Evolutionary conservation across 2,329 filamentous ascomycete species (phyloP).

Genomic region (Aschersonia sp.): DNA sequence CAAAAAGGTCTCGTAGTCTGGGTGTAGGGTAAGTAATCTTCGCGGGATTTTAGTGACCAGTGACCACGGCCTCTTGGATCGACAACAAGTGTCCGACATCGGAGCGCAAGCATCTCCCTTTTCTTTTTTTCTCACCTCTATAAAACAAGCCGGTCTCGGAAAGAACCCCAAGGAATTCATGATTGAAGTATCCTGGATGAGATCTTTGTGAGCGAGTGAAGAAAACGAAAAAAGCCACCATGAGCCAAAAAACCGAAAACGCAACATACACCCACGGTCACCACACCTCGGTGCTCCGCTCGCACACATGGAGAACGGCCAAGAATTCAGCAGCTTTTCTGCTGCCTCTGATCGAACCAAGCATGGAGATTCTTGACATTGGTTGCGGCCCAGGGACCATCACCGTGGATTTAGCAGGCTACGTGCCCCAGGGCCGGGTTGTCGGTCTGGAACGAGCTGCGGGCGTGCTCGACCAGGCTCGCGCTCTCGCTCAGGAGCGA

Average conservation of each 20-base stretch:
- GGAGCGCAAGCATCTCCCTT: too few species aligned
- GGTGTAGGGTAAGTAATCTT: too few species aligned
- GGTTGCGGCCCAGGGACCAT: conserved; percentile 35
- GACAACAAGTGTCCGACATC: too few species aligned
- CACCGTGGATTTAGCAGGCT: conserved; percentile 23
- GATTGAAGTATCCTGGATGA: too few species aligned
- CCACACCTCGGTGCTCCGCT: conserved; percentile 20
- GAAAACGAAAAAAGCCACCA: background rate
- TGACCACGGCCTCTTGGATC: too few species aligned
- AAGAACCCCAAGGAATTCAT: too few species aligned
- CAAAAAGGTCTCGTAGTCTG: too few species aligned
- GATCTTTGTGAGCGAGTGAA: background rate
- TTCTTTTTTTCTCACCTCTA: too few species aligned
- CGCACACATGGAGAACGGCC: conserved; percentile 24
- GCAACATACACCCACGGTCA: conserved; percentile 23
- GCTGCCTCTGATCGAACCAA: conserved; percentile 21
- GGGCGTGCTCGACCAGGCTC: conserved; percentile 17
- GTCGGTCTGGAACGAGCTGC: conserved; percentile 23
- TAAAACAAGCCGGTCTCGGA: too few species aligned
- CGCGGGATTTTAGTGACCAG: too few species aligned
- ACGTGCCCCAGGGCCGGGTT: conserved; percentile 19
- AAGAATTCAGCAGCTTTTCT: conserved; percentile 26
- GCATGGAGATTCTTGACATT: conserved; percentile 27
- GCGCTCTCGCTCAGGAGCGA: conserved; percentile 10
- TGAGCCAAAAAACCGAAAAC: conserved; percentile 2